A percentile compares a stretch with the other conserved stretches of the same genome.
phyloP scores from a whole-genome alignment of 352 stramenopile species.

The Globisporangium canariense region DNA sequence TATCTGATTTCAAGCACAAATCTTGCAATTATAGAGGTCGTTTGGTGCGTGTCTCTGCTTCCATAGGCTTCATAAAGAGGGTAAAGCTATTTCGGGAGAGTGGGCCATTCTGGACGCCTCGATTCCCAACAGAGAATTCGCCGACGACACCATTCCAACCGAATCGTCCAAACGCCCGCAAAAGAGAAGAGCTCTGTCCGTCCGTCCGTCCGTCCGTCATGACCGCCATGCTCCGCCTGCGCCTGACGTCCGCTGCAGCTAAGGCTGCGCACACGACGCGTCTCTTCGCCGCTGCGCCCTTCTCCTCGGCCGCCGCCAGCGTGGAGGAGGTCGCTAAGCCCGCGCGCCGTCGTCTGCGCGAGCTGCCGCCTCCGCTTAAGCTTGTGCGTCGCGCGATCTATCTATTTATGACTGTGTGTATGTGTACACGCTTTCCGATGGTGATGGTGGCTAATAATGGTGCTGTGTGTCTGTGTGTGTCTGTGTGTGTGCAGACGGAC shows the following conservation, averaged over 20 bases:
- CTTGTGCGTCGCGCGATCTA: constrained; percentile 34
- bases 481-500: constrained; percentile 60
- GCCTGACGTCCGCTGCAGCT: background rate
- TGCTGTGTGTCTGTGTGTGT: background rate
- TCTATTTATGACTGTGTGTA: constrained; percentile 3
- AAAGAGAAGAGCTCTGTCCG: background rate
- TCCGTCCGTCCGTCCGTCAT: background rate
- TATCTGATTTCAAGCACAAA: background rate
- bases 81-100: constrained; percentile 4
- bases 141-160: background rate
- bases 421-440: background rate
- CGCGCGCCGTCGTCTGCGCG: constrained; percentile 51
- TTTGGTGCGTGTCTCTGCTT: background rate
- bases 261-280: constrained; percentile 3
- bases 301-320: constrained; percentile 36
- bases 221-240: constrained; percentile 6
- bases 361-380: constrained; percentile 74
- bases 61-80: background rate
- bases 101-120: constrained; percentile 1
- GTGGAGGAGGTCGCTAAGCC: constrained; percentile 27
- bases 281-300: constrained; percentile 1
- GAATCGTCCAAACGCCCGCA: background rate
- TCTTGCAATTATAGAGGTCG: background rate
- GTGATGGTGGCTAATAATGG: background rate
- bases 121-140: background rate